Percentiles rank a stretch among this genome's conserved stretches.
phyloP scores from a whole-genome alignment of 2,329 filamentous ascomycete species.

The Gyromitra esculenta region DNA sequence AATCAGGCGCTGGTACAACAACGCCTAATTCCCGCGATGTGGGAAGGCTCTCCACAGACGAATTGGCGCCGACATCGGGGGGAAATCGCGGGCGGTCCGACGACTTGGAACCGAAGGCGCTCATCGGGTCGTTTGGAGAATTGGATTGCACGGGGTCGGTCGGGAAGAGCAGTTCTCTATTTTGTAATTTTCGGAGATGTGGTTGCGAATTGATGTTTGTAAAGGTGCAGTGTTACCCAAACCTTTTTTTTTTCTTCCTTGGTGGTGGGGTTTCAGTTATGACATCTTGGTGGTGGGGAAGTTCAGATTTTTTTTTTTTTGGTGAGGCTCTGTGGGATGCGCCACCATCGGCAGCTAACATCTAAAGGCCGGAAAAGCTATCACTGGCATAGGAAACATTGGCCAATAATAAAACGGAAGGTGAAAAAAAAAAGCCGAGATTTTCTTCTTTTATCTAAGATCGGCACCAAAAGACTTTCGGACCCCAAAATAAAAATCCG shows the following conservation, averaged over 20 bases:
- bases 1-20: slow-evolving; percentile 58
- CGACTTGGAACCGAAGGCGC: slow-evolving; percentile 40
- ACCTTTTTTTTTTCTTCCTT: neutral
- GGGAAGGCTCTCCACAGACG: slow-evolving; percentile 48
- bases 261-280: slow-evolving; percentile 18
- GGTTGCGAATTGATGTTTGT: slow-evolving; percentile 6
- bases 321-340: slow-evolving; percentile 28
- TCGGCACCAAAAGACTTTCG: too few species aligned
- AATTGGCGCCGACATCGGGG: slow-evolving; percentile 18
- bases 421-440: neutral
- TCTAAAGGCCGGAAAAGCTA: neutral
- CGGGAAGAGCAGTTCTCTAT: neutral
- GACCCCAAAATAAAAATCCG: too few species aligned
- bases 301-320: slow-evolving; percentile 25
- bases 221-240: neutral
- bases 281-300: slow-evolving; percentile 26
- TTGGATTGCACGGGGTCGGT: neutral
- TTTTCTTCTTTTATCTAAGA: too few species aligned
- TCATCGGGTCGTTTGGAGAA: slow-evolving; percentile 16
- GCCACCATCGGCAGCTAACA: slow-evolving; percentile 14
- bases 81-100: slow-evolving; percentile 11
- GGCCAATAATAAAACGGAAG: neutral
- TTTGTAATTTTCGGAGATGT: neutral
- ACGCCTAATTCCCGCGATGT: slow-evolving; percentile 61
- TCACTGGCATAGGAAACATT: slow-evolving; percentile 9